These are phyloP conservation scores for Cenchrus americanus DNA, from an alignment of 176 grass and related monocot species.

Conservation along the genomic window DNA sequence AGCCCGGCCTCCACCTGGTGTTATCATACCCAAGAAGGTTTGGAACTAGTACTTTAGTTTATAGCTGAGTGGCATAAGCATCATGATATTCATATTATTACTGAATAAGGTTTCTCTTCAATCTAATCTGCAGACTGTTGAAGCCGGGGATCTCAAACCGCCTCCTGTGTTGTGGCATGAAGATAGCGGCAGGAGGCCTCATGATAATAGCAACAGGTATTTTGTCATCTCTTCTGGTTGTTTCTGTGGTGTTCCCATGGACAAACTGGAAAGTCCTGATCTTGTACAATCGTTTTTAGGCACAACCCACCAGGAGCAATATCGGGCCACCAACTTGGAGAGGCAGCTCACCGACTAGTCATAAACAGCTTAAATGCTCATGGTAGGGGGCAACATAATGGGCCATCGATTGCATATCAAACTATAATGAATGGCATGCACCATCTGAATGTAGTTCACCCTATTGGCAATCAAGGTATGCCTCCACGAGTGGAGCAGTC, in stretches of 20 bases:
- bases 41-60: constrained; percentile 4
- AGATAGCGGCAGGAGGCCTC: constrained; percentile 76
- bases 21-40: constrained; percentile 96
- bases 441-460: constrained; percentile 48
- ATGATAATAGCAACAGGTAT: constrained; percentile 61
- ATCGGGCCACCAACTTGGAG: constrained; percentile 76
- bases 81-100: not conserved
- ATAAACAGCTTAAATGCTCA: constrained; percentile 72
- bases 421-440: constrained; percentile 44
- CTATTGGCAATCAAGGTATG: constrained; percentile 33
- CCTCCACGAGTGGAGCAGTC: constrained; percentile 47
- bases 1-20: constrained; percentile 70
- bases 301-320: constrained; percentile 76
- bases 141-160: constrained; percentile 84
- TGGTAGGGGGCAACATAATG: constrained; percentile 42
- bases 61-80: not conserved
- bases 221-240: not conserved
- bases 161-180: constrained; percentile 96
- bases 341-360: constrained; percentile 82
- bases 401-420: constrained; percentile 54
- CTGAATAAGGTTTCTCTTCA: constrained; percentile 33
- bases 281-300: constrained; percentile 51
- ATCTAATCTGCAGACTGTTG: constrained; percentile 64
- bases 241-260: not conserved
- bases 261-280: constrained; percentile 16